A percentile compares a stretch with the other conserved stretches of the same genome.
These are phyloP conservation scores for Ganoderma boninense DNA, from an alignment of 1,284 basidiomycete species.

Conservation along the genomic window DNA sequence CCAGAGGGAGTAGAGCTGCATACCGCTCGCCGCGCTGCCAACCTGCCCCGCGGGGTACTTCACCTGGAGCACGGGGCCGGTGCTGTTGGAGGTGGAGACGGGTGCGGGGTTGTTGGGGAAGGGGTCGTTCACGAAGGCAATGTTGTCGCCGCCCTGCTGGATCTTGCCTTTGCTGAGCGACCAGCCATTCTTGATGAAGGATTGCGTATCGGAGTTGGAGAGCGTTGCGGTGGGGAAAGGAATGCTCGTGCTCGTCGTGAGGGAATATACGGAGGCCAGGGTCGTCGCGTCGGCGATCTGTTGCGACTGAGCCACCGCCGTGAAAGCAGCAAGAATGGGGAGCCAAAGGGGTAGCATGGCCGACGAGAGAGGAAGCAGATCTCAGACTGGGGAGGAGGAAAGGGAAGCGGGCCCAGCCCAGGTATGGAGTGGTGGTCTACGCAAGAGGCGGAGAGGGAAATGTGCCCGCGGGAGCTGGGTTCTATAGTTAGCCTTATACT, in stretches of 20 bases:
- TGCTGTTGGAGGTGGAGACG: constrained; percentile 38
- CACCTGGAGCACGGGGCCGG: constrained; percentile 68
- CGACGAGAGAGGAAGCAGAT: background rate
- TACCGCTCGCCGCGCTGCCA: constrained; percentile 66
- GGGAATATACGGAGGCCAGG: constrained; percentile 61
- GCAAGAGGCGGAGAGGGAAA: background rate
- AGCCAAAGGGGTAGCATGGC: constrained; percentile 28
- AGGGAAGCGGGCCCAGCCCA: constrained; percentile 17
- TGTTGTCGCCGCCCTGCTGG: constrained; percentile 61
- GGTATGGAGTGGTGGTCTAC: constrained; percentile 4
- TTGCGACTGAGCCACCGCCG: constrained; percentile 23
- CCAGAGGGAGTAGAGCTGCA: constrained; percentile 73
- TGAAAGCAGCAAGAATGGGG: constrained; percentile 27
- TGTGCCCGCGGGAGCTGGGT: background rate
- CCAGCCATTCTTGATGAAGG: constrained; percentile 67
- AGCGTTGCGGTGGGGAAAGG: constrained; percentile 75
- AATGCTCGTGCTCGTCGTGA: constrained; percentile 68
- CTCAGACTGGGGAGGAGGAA: background rate
- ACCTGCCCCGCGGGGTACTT: constrained; percentile 71
- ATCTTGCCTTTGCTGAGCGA: constrained; percentile 66
- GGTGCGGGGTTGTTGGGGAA: constrained; percentile 57
- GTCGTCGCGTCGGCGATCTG: constrained; percentile 41
- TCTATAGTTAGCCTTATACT: constrained; percentile 2
- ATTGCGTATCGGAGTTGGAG: constrained; percentile 55
- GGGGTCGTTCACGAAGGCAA: constrained; percentile 72